phyloP scores from a whole-genome alignment of 192 early-diverging fungal species.

The Neocallimastix lanati region DNA sequence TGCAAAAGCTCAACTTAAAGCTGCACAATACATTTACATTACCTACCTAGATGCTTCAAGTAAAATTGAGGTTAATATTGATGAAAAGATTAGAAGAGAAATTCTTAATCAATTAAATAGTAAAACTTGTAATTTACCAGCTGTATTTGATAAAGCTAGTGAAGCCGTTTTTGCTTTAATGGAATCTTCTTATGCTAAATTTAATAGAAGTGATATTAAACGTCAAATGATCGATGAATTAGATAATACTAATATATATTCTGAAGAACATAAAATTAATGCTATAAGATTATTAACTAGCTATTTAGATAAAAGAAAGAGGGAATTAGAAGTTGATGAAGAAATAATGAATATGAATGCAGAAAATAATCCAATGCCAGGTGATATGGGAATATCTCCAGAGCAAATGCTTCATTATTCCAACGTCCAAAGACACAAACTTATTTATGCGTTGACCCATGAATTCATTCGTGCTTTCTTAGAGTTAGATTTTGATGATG shows the following conservation, averaged over 20 bases:
- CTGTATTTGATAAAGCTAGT: neutral
- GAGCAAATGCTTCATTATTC: neutral
- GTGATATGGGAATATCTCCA: neutral
- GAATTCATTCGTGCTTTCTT: neutral
- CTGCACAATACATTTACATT: slow-evolving; percentile 30
- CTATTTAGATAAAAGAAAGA: neutral
- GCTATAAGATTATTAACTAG: neutral
- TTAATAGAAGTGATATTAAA: slow-evolving; percentile 9
- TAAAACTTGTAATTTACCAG: slow-evolving; percentile 2
- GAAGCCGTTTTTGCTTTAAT: slow-evolving; percentile 22
- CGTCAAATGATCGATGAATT: neutral
- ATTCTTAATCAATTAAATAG: slow-evolving; percentile 17
- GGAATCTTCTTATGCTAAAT: slow-evolving; percentile 20
- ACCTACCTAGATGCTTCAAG: slow-evolving; percentile 26
- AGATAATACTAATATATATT: neutral
- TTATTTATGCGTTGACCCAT: neutral
- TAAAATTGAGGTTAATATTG: slow-evolving; percentile 35
- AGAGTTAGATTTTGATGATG: neutral
- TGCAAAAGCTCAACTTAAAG: slow-evolving; percentile 14
- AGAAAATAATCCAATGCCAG: neutral
- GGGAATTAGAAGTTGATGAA: neutral
- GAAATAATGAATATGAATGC: neutral
- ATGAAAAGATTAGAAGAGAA: slow-evolving; percentile 23
- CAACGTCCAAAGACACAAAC: neutral
- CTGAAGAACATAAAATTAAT: neutral